A percentile compares a stretch with the other conserved stretches of the same genome.
Evolutionary conservation across 768 basidiomycete genomes (phyloP).

Genomic region (Naganishia randhawae): DNA sequence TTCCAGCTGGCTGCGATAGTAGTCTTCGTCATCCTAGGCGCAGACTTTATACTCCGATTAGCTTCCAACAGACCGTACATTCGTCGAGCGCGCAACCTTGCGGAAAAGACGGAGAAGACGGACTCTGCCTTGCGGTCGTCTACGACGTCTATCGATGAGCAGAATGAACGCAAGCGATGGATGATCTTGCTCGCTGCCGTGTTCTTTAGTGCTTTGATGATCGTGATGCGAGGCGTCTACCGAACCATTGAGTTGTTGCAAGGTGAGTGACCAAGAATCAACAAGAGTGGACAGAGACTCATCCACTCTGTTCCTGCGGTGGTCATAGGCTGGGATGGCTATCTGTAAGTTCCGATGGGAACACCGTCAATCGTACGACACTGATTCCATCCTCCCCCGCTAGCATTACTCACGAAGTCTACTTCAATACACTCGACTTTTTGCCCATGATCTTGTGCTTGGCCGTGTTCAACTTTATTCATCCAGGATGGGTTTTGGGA

Average conservation of each 20-base stretch:
- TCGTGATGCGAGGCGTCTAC: slow-evolving; percentile 41
- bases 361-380: neutral
- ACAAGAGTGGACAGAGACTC: too few relatives aligned
- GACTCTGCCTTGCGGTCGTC: neutral
- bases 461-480: slow-evolving; percentile 33
- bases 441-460: slow-evolving; percentile 41
- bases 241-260: slow-evolving; percentile 43
- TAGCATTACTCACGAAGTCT: slow-evolving; percentile 30
- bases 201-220: slow-evolving; percentile 39
- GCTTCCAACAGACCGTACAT: slow-evolving; percentile 30
- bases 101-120: neutral
- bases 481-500: slow-evolving; percentile 38
- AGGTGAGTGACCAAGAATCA: slow-evolving; percentile 27
- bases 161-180: slow-evolving; percentile 9
- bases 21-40: slow-evolving; percentile 39
- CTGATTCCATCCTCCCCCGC: neutral
- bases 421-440: slow-evolving; percentile 34
- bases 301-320: neutral
- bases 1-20: slow-evolving; percentile 48
- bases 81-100: slow-evolving; percentile 9
- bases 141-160: neutral
- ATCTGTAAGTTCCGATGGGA: neutral
- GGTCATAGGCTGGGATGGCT: slow-evolving; percentile 18
- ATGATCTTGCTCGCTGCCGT: slow-evolving; percentile 33
- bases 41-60: slow-evolving; percentile 44